phyloP scores from a whole-genome alignment of 305 asterid genomes.

The Fraxinus paxiana region DNA sequence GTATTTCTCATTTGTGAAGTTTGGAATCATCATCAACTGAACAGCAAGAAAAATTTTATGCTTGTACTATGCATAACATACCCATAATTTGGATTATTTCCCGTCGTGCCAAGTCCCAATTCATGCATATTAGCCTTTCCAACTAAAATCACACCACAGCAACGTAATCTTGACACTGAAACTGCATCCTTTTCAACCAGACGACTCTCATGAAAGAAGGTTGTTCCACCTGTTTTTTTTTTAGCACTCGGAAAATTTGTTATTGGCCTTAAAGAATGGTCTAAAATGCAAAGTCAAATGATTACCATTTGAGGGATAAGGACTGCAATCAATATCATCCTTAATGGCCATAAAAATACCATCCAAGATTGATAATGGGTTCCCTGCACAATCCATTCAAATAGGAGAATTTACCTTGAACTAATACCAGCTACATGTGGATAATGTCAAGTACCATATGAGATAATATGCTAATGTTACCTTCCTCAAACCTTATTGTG shows the following conservation, averaged over 20 bases:
- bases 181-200: constrained; percentile 68
- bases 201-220: constrained; percentile 78
- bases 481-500: constrained; percentile 91
- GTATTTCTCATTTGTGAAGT: background rate
- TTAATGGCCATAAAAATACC: constrained; percentile 90
- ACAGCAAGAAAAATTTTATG: background rate
- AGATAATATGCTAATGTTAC: constrained; percentile 28
- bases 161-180: constrained; percentile 69
- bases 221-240: constrained; percentile 64
- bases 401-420: constrained; percentile 21
- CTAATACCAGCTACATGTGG: background rate
- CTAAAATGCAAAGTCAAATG: constrained; percentile 16
- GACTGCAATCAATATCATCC: constrained; percentile 88
- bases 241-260: constrained; percentile 19
- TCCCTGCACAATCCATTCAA: constrained; percentile 50
- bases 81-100: constrained; percentile 95
- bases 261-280: constrained; percentile 12
- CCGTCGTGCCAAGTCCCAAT: constrained; percentile 88
- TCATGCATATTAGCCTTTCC: constrained; percentile 99
- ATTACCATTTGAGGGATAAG: constrained; percentile 82
- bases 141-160: constrained; percentile 84
- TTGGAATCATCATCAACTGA: background rate
- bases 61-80: constrained; percentile 29
- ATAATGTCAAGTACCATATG: background rate
- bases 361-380: constrained; percentile 78